These are phyloP conservation scores for Aethionema arabicum DNA, from an alignment of 345 rosid species.

Conservation along the genomic window DNA sequence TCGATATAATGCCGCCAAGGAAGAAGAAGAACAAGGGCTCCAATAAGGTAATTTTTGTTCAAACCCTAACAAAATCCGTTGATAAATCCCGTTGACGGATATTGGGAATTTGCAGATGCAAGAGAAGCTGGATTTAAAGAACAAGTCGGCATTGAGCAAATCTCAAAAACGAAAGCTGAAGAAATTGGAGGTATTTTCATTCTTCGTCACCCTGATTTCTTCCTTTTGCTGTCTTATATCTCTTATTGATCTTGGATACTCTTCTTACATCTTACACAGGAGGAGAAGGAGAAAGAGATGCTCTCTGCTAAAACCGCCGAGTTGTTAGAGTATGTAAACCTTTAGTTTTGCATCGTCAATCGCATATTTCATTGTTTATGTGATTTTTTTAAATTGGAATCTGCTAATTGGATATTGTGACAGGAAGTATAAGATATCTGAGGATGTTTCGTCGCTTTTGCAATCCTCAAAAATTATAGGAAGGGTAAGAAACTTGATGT, in stretches of 20 bases:
- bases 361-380: not conserved
- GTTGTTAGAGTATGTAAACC: slow-evolving; percentile 53
- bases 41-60: slow-evolving; percentile 38
- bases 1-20: slow-evolving; percentile 49
- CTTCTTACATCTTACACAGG: slow-evolving; percentile 40
- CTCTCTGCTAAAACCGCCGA: slow-evolving; percentile 50
- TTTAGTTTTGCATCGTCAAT: not conserved
- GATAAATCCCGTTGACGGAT: not conserved
- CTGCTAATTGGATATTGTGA: slow-evolving; percentile 12
- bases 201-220: not conserved
- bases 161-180: slow-evolving; percentile 66
- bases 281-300: slow-evolving; percentile 55
- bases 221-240: not conserved
- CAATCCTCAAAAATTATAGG: slow-evolving; percentile 64
- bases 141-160: slow-evolving; percentile 44
- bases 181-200: slow-evolving; percentile 58
- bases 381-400: not conserved
- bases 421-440: slow-evolving; percentile 73
- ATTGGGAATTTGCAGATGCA: slow-evolving; percentile 26
- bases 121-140: slow-evolving; percentile 28
- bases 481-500: slow-evolving; percentile 45
- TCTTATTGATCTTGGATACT: slow-evolving; percentile 10
- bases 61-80: slow-evolving; percentile 10
- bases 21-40: slow-evolving; percentile 40
- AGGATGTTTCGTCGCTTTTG: slow-evolving; percentile 57